Evolutionary conservation across 139 green algal genomes (phyloP).

Genomic region (Haematococcus lacustris): DNA sequence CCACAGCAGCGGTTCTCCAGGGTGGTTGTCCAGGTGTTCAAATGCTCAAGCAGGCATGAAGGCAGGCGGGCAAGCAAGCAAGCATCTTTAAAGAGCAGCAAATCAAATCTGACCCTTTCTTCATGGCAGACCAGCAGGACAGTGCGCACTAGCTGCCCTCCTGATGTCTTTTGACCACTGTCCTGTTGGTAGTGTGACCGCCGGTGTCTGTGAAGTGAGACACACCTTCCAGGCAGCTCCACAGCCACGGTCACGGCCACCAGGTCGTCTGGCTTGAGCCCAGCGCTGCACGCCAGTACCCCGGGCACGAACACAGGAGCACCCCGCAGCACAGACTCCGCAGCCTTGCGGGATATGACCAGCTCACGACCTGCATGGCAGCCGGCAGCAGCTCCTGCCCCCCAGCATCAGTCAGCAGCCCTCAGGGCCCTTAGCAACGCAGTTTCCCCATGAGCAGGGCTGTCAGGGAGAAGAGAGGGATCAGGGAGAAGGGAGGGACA

Average conservation of each 20-base stretch:
- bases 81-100: too few species aligned
- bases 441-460: too few species aligned
- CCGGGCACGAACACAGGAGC: conserved; percentile 69
- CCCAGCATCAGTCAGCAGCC: too few species aligned
- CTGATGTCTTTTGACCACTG: not conserved
- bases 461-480: too few species aligned
- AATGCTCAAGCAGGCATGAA: too few species aligned
- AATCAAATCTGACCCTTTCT: not conserved
- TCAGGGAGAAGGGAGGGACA: too few species aligned
- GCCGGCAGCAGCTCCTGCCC: too few species aligned
- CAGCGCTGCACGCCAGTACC: conserved; percentile 53
- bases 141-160: not conserved
- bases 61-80: too few species aligned
- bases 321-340: conserved; percentile 75
- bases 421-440: too few species aligned
- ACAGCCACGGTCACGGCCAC: conserved; percentile 64
- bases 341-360: conserved; percentile 70
- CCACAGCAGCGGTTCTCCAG: too few species aligned
- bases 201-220: not conserved
- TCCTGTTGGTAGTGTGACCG: too few species aligned
- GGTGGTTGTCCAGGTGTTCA: too few species aligned
- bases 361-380: conserved; percentile 59
- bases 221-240: conserved; percentile 45
- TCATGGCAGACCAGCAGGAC: not conserved
- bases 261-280: conserved; percentile 55